Evolutionary conservation across 306 rosid genomes (phyloP), one percentile per base, ranked within the genome.

Genomic region (Acacia melanoxylon): DNA sequence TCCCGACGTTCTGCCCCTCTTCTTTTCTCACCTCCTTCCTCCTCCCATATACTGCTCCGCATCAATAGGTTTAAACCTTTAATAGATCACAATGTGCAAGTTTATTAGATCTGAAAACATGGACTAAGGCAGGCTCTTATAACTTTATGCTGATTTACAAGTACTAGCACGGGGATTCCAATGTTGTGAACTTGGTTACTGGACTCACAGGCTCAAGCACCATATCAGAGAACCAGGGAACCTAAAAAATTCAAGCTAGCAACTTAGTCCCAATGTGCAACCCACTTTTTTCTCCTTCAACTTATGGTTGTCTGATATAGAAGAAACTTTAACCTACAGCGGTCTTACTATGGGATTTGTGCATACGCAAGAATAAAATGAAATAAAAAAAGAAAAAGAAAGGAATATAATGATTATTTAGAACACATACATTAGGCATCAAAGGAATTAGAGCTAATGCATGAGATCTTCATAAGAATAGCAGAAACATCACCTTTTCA

Each of bases 401-500:
- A n/a, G 54, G 54, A 44, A 70, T 42, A 27, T 12, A 13, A 24
- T 2, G 22, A 44, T 12, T 42, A 29, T 22, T 24, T 42, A 22
- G 12, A 44, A 70, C 37, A 24, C 8, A 71, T 44, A 13, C 35
- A 69, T 11, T 15, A 22, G 52, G 20, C 74, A 11, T 22, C 74
- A 40, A 69, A 22, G 37, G 11, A 41, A 69, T n/a, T 69, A 42
- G 54, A 42, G 48, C 11, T 69, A 22, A 22, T 66, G 63, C 78
- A 85, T 13, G 70, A 80, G 68, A 65, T 79, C 65, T 37, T 46
- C 13, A 74, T 44, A 70, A 69, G 80, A 63, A 15, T 8, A 40
- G 77, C 71, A 42, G 22, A 81, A 75, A 63, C 70, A 76, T 78
- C 85, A 92, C 99, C 98, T 92, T 91, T 83, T 95, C 97, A 78